Evolutionary conservation across 495 filamentous ascomycete genomes (phyloP), one percentile per base, ranked within the genome.

Genomic region (Bryoglossum gracile): DNA sequence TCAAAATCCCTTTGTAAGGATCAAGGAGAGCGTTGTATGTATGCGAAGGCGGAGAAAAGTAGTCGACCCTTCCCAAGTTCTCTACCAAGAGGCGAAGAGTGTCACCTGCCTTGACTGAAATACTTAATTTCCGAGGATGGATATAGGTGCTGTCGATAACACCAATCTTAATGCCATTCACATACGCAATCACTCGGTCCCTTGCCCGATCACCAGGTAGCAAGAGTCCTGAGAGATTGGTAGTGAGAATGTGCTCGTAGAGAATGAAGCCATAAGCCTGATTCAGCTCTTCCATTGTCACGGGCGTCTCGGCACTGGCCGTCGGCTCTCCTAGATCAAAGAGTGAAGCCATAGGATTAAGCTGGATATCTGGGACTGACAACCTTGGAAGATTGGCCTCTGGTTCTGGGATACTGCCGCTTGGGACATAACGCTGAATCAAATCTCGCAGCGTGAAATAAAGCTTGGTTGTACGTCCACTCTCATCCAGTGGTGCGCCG

Each of bases 41-140:
- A 32, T 13, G 28, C 28, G n/a, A 8, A 8, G n/a, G 8, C 19
- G 60, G 55, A 0, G 63, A 61, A 42, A 63, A 68, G 53, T 69
- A 74, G 43, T 72, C 68, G 1, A 72, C 66, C 5, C 70, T 58
- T 0, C 71, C 71, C 14, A 72, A 59, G 22, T 74, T 74, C 54
- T 74, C 71, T 2, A 73, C 62, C 8, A 74, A 53, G 0, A 74
- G 52, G 34, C 67, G 60, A 10, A 74, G 36, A 8, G 54, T 59
- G 50, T 72, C 68, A n/a, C 62, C 59, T 8, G 60, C 51, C 11
- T 61, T 53, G 14, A 74, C 37, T 0, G 53, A 41, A 3, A 74
- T 33, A 0, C 30, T 56, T 8, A 73, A 64, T 2, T 46, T 55
- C 3, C 47, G 54, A 1, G 71, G 71, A 3, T 48, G 36, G 10